Percentiles rank a stretch among this genome's conserved stretches.
Evolutionary conservation across 768 basidiomycete species (phyloP).

Genomic region (Termitomyces sp.): DNA sequence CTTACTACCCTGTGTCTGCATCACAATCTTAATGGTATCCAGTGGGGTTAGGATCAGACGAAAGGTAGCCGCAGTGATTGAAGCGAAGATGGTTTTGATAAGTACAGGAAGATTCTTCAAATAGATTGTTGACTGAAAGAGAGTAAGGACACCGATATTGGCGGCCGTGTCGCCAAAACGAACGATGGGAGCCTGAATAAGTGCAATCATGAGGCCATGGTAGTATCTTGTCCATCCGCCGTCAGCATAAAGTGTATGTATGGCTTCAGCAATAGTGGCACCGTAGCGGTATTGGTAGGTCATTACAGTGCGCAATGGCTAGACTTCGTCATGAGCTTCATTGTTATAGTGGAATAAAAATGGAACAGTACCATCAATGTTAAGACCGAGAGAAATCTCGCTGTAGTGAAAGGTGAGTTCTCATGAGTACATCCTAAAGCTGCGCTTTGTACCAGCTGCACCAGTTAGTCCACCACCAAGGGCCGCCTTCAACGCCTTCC

Average conservation of each 20-base stretch:
- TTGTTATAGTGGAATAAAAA: not conserved
- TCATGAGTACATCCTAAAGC: not conserved
- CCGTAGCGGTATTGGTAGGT: constrained; percentile 94
- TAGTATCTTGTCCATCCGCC: constrained; percentile 86
- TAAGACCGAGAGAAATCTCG: constrained; percentile 92
- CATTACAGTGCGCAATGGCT: constrained; percentile 92
- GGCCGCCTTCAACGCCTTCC: constrained; percentile 71
- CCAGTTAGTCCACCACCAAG: constrained; percentile 89
- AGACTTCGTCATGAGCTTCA: not conserved
- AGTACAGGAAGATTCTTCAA: constrained; percentile 56
- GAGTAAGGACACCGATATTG: constrained; percentile 85
- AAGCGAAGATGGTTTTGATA: constrained; percentile 77
- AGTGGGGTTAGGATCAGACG: constrained; percentile 89
- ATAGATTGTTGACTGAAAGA: constrained; percentile 72
- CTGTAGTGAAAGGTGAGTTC: constrained; percentile 27
- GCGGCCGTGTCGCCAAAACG: constrained; percentile 96
- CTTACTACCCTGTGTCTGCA: constrained; percentile 81
- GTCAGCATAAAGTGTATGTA: constrained; percentile 62
- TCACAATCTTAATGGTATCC: constrained; percentile 91
- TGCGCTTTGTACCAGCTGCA: constrained; percentile 53
- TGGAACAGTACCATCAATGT: constrained; percentile 59
- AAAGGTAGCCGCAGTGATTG: constrained; percentile 74
- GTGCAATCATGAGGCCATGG: constrained; percentile 79
- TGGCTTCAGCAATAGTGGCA: constrained; percentile 60
- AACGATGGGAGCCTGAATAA: constrained; percentile 77